Percentiles rank a stretch among this genome's conserved stretches.
These are phyloP conservation scores for Neurospora sp. DNA, from an alignment of 2,329 filamentous ascomycete genomes.

Conservation along the genomic window DNA sequence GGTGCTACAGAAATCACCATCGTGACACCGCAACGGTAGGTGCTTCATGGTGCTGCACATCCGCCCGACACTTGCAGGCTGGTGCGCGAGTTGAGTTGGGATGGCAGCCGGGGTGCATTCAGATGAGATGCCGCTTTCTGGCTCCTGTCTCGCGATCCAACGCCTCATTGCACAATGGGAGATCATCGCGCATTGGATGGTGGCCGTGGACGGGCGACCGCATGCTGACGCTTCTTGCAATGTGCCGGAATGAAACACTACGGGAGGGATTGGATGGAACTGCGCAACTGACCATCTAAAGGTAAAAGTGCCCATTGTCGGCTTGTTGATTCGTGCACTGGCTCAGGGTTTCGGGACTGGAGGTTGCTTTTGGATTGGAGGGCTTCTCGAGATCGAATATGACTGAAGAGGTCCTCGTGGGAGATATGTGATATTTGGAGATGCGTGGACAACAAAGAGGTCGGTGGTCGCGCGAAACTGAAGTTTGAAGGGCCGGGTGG, in stretches of 20 bases:
- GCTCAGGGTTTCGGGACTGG: not conserved
- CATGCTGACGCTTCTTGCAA: not conserved
- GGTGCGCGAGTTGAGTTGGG: constrained; percentile 2
- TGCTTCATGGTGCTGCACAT: not conserved
- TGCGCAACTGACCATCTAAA: constrained; percentile 55
- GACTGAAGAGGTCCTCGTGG: not conserved
- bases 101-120: constrained; percentile 5
- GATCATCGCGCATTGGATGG: not conserved
- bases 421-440: not conserved
- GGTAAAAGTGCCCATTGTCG: constrained; percentile 53
- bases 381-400: constrained; percentile 14
- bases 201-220: not conserved
- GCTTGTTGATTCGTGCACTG: not conserved
- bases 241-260: not conserved
- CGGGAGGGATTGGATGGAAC: not conserved
- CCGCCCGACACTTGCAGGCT: not conserved
- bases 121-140: not conserved
- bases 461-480: not conserved
- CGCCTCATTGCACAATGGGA: not conserved
- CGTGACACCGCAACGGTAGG: constrained; percentile 4
- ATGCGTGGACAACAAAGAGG: not conserved
- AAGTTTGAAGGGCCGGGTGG: not conserved
- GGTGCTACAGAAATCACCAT: constrained; percentile 5
- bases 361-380: not conserved
- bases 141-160: constrained; percentile 1